Evolutionary conservation across 2,329 filamentous ascomycete species (phyloP), one percentile per base, ranked within the genome.

Genomic region (Clarireedia homoeocarpa): DNA sequence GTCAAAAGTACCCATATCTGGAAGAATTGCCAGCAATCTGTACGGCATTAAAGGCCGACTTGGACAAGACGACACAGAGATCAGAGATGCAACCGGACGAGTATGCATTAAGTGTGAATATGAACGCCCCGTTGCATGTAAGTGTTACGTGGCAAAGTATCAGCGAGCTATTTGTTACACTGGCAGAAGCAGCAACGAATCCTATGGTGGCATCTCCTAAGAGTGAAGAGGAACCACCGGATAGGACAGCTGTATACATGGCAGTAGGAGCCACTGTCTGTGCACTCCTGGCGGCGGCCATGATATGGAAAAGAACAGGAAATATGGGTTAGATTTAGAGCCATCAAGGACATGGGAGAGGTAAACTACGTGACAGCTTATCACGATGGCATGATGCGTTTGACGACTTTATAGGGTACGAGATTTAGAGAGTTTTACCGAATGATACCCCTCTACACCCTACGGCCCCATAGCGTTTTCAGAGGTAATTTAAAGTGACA

Each of bases 31-130:
- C 94, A 0, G 86, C 89, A 7, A 86, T 99, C 6, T 99, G 95
- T 69, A 89, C 90, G 1, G 94, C 92, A 0, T 77, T 97, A 58
- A 99, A 99, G 72, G 94, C 94, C 2, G 94, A 99, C 71, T 84
- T 88, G 63, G 94, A 99, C 71, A 95, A 96, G 71, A 95, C 92
- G 3, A 96, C 91, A n/a, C 94, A 99, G 73, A 82, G 94, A 58
- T 88, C 88, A 58, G 90, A 96, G 70, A 75, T 86, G 61, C 92
- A 96, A 71, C 94, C 94, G 1, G 94, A 99, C 69, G 86, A 91
- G 61, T 96, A 96, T 72, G 95, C 91, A 0, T 83, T 86, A 51
- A 79, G 81, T 39, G 75, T 95, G 63, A 91, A 89, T 69, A 95
- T 97, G 88, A 85, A 88, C 55, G 85, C 91, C 2, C 94, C 94